These are phyloP conservation scores for Aspergillus sp. DNA, from an alignment of 2,329 filamentous ascomycete species.

Conservation along the genomic window DNA sequence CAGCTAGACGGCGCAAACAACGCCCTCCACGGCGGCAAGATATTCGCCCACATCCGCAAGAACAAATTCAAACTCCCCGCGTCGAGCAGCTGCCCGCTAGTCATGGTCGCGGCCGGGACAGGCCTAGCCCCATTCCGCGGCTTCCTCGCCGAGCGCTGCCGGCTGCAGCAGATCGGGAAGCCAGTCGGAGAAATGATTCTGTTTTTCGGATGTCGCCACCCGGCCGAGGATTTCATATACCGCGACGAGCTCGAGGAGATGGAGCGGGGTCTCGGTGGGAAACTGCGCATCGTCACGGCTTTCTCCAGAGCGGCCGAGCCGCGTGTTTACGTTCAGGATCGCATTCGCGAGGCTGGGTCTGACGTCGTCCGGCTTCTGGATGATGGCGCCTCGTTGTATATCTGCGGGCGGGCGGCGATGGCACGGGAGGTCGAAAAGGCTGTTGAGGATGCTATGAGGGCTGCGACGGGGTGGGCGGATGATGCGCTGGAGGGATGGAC, in stretches of 20 bases:
- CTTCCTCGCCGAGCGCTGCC: slow-evolving; percentile 34
- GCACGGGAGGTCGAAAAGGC: slow-evolving; percentile 36
- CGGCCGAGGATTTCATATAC: slow-evolving; percentile 30
- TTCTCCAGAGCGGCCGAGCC: slow-evolving; percentile 16
- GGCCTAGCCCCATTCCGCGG: slow-evolving; percentile 42
- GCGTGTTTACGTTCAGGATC: slow-evolving; percentile 32
- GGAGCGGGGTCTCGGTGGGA: slow-evolving; percentile 9
- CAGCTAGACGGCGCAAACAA: slow-evolving; percentile 74
- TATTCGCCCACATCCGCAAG: slow-evolving; percentile 84
- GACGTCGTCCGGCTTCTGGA: slow-evolving; percentile 27
- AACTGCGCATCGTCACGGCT: slow-evolving; percentile 16
- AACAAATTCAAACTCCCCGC: slow-evolving; percentile 89
- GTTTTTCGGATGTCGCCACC: slow-evolving; percentile 35
- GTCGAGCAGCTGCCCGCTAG: slow-evolving; percentile 33
- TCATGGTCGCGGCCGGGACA: slow-evolving; percentile 46
- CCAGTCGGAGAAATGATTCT: slow-evolving; percentile 31
- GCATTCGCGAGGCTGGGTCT: slow-evolving; percentile 19
- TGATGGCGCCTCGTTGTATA: slow-evolving; percentile 32
- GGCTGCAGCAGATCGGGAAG: slow-evolving; percentile 25
- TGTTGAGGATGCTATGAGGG: slow-evolving; percentile 28
- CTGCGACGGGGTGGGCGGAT: slow-evolving; percentile 30
- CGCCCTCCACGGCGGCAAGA: slow-evolving; percentile 81
- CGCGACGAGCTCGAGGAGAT: slow-evolving; percentile 19
- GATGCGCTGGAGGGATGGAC: slow-evolving; percentile 37
- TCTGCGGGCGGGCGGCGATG: slow-evolving; percentile 29